Evolutionary conservation across 352 stramenopile species (phyloP).

Genomic region (Phytophthora cactorum): DNA sequence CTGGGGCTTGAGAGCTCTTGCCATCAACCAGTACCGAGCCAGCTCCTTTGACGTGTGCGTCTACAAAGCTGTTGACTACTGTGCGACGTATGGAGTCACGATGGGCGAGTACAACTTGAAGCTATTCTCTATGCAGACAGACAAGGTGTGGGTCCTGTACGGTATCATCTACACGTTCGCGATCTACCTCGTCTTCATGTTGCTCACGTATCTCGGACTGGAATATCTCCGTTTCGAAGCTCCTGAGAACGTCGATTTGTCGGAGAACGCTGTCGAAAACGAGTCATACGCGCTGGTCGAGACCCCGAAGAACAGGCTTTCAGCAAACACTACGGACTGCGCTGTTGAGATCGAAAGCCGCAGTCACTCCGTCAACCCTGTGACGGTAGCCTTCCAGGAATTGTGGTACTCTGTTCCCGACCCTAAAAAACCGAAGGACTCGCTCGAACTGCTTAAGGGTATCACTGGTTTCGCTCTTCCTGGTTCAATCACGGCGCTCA

Average conservation of each 20-base stretch:
- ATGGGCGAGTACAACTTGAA: slow-evolving; percentile 44
- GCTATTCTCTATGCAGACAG: slow-evolving; percentile 36
- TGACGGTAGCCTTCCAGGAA: slow-evolving; percentile 46
- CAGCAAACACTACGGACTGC: slow-evolving; percentile 3
- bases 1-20: slow-evolving; percentile 47
- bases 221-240: slow-evolving; percentile 27
- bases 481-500: slow-evolving; percentile 36
- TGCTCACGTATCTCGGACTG: slow-evolving; percentile 18
- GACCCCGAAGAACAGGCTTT: slow-evolving; percentile 19
- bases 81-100: slow-evolving; percentile 21
- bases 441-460: slow-evolving; percentile 41
- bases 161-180: slow-evolving; percentile 22
- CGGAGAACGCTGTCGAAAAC: slow-evolving; percentile 12
- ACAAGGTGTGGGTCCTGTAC: slow-evolving; percentile 39
- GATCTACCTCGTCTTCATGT: slow-evolving; percentile 31
- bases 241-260: slow-evolving; percentile 25
- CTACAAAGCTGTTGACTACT: slow-evolving; percentile 45
- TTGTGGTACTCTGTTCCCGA: slow-evolving; percentile 58
- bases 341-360: slow-evolving; percentile 16
- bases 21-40: slow-evolving; percentile 44
- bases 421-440: slow-evolving; percentile 42
- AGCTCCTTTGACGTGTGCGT: slow-evolving; percentile 30
- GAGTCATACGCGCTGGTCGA: slow-evolving; percentile 21
- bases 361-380: slow-evolving; percentile 20
- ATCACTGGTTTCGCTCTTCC: slow-evolving; percentile 29